A percentile compares a stretch with the other conserved stretches of the same genome.
phyloP scores from a whole-genome alignment of 129 eudicot species.

The Cynara cardunculus region DNA sequence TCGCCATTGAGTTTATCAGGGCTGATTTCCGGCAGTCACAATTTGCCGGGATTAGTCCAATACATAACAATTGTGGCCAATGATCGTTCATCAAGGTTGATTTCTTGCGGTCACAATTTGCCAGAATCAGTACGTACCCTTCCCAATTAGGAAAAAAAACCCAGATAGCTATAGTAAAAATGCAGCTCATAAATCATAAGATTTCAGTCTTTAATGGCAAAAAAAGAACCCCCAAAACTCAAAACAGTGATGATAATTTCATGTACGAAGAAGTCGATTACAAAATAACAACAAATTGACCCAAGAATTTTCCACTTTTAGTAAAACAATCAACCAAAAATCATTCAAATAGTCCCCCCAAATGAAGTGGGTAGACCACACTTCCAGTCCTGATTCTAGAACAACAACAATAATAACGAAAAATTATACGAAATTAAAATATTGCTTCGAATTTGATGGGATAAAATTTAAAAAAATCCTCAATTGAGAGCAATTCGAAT shows the following conservation, averaged over 20 bases:
- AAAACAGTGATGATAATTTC: neutral
- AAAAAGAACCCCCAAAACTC: neutral
- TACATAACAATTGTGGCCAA: too few relatives aligned
- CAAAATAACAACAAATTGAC: constrained; percentile 14
- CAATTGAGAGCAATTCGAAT: too few relatives aligned
- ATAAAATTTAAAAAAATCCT: too few relatives aligned
- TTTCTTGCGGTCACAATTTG: too few relatives aligned
- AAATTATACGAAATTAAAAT: too few relatives aligned
- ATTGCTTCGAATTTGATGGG: too few relatives aligned
- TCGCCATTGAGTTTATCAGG: too few relatives aligned
- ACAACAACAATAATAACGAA: neutral
- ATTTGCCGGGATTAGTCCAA: too few relatives aligned
- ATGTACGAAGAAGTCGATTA: constrained; percentile 13
- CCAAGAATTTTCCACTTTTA: constrained; percentile 15
- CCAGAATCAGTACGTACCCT: too few relatives aligned
- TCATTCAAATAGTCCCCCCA: constrained; percentile 13
- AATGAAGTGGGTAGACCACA: constrained; percentile 23
- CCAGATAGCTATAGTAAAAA: neutral
- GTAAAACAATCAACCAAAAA: constrained; percentile 15
- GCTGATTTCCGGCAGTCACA: too few relatives aligned
- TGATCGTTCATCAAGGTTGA: too few relatives aligned
- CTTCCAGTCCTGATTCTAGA: constrained; percentile 6
- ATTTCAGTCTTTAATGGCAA: neutral
- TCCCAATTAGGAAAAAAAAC: neutral
- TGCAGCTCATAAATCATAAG: neutral